phyloP scores from a whole-genome alignment of 2,329 filamentous ascomycete species.

The Xylariaceae sp. region DNA sequence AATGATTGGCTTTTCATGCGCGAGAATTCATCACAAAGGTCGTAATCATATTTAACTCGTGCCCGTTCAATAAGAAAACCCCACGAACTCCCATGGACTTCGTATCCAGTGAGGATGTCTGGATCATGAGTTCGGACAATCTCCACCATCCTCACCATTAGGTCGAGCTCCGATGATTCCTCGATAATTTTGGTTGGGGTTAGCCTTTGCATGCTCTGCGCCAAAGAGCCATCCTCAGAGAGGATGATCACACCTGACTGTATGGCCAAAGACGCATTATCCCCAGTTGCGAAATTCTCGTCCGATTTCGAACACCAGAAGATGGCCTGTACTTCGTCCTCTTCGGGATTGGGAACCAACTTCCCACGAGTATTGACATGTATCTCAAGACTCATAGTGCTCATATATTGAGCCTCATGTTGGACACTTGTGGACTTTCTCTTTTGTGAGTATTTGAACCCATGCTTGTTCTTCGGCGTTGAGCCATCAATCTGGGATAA shows the following conservation, averaged over 20 bases:
- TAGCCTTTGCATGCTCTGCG: slow-evolving; percentile 67
- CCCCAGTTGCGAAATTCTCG: slow-evolving; percentile 62
- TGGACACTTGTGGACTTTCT: slow-evolving; percentile 76
- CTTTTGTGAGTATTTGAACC: slow-evolving; percentile 86
- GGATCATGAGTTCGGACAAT: slow-evolving; percentile 86
- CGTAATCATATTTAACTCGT: slow-evolving; percentile 83
- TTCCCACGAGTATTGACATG: slow-evolving; percentile 87
- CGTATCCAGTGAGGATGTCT: slow-evolving; percentile 92
- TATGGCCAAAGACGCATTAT: slow-evolving; percentile 54
- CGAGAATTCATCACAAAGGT: slow-evolving; percentile 90
- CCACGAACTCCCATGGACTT: slow-evolving; percentile 94
- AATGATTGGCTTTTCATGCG: slow-evolving; percentile 85
- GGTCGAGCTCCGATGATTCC: slow-evolving; percentile 81
- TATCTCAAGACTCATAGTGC: slow-evolving; percentile 90
- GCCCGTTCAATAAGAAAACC: slow-evolving; percentile 94
- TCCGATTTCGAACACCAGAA: slow-evolving; percentile 91
- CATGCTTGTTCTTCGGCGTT: slow-evolving; percentile 81
- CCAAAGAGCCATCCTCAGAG: slow-evolving; percentile 65
- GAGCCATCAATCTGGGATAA: slow-evolving; percentile 89
- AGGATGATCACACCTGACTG: slow-evolving; percentile 77
- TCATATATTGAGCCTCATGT: slow-evolving; percentile 93
- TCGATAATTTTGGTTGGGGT: slow-evolving; percentile 70
- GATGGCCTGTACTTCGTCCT: slow-evolving; percentile 86
- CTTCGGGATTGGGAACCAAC: slow-evolving; percentile 84
- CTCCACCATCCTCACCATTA: slow-evolving; percentile 85